Percentiles rank a stretch among this genome's conserved stretches.
phyloP scores from a whole-genome alignment of 805 yeast genomes.

The Kluyveromyces nonfermentans region DNA sequence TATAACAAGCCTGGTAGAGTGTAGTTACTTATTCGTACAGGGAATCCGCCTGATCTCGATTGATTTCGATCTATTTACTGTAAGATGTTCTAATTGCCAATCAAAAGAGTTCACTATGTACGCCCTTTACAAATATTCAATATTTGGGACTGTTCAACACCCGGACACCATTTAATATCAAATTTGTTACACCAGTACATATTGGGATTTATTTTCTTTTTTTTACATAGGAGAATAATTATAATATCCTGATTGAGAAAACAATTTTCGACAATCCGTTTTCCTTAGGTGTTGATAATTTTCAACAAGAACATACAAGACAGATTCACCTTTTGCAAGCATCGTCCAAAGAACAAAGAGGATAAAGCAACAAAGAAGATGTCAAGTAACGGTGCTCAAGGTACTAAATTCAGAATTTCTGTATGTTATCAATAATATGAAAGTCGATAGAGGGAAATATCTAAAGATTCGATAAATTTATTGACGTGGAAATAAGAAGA shows the following conservation, averaged over 20 bases:
- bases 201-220: too few species aligned
- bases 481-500: neutral
- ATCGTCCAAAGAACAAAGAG: neutral
- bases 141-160: too few species aligned
- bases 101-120: too few species aligned
- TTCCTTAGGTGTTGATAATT: neutral
- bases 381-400: conserved; percentile 95
- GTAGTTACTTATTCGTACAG: too few species aligned
- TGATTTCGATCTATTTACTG: too few species aligned
- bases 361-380: conserved; percentile 35
- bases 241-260: neutral
- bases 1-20: too few species aligned
- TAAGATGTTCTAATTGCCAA: too few species aligned
- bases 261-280: neutral
- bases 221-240: too few species aligned
- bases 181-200: too few species aligned
- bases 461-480: neutral
- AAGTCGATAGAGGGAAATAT: neutral
- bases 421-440: conserved; percentile 44
- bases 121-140: too few species aligned
- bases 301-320: neutral
- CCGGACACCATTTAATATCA: too few species aligned
- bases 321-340: neutral
- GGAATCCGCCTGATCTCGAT: too few species aligned
- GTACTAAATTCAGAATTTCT: conserved; percentile 99